Base-by-base conservation (phyloP, 2,329 filamentous ascomycete genomes). In the Aspergillus udagawae region DNA sequence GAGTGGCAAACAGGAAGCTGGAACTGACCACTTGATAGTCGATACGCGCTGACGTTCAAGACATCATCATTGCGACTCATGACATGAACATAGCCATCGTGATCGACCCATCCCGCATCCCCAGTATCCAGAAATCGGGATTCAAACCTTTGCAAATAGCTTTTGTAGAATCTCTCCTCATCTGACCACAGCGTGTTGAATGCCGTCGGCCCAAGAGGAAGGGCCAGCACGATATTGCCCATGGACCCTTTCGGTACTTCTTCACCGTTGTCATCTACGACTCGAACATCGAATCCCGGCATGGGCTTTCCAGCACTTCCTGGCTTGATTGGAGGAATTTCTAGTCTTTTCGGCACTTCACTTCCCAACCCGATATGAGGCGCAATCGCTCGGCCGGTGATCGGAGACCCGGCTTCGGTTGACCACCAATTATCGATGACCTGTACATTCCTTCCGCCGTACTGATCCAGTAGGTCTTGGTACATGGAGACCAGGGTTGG, bases 11-110 rank as follows among this genome's bases (percentile, higher is more conserved):
- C 3, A 9, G 0, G 10, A 9, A 9, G 28, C 2, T 29, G 28
- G 27, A 10, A 29, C 28, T 29, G 9, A 29, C 28, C 28, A 29
- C 28, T 96, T 61, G 89, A 93, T 59, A 97, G 86, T 14, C 92
- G 85, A 77, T 97, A 92, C 4, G 92, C 92, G 45, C 92, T 92
- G n/a, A 96, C 92, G 69, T 97, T 97, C 69, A 97, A 92, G 57
- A 97, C 88, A 72, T 97, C 92, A 76, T 97, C 92, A 32, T 81
- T 82, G 53, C 85, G 74, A 2, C 80, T 79, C 82, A 87, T 86
- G 64, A 88, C 80, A 64, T 85, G 82, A 29, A 86, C 79, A 63
- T 86, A 86, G 4, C 83, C 84, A 45, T 93, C 87, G 14, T 82
- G 72, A 69, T 97, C 92, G 56, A 97, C 86, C 79, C 92, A 86